Evolutionary conservation across 352 stramenopile genomes (phyloP).

Genomic region (Phytophthora pluvialis): DNA sequence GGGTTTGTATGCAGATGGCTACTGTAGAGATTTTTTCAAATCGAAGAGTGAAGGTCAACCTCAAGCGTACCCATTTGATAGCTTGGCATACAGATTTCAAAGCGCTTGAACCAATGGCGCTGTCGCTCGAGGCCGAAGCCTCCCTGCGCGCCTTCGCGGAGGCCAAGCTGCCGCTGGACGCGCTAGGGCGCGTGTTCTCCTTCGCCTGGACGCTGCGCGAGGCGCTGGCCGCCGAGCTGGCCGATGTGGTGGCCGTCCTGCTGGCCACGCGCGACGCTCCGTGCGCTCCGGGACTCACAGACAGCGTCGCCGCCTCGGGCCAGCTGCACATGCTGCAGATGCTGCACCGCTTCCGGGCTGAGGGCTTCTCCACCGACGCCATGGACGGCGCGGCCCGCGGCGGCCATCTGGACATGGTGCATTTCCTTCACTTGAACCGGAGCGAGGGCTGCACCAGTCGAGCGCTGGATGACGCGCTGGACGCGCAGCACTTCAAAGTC

Average conservation of each 20-base stretch:
- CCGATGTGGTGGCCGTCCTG: conserved; percentile 47
- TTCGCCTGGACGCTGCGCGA: conserved; percentile 50
- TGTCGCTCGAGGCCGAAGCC: background rate
- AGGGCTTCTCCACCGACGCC: conserved; percentile 42
- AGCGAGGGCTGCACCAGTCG: conserved; percentile 50
- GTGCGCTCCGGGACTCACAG: conserved; percentile 37
- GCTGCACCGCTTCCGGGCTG: conserved; percentile 40
- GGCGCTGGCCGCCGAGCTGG: conserved; percentile 34
- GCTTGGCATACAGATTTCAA: background rate
- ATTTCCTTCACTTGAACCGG: conserved; percentile 56
- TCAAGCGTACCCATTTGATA: conserved; percentile 5
- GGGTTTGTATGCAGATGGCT: conserved; percentile 10
- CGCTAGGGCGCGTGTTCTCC: conserved; percentile 48
- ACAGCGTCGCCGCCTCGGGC: conserved; percentile 41
- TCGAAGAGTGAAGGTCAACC: conserved; percentile 16
- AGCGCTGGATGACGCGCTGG: conserved; percentile 44
- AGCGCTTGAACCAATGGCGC: background rate
- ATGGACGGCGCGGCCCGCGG: conserved; percentile 51
- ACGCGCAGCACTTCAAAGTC: conserved; percentile 39
- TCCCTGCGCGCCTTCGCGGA: conserved; percentile 25
- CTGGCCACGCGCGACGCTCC: conserved; percentile 38
- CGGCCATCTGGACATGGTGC: conserved; percentile 51
- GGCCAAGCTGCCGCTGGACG: conserved; percentile 49
- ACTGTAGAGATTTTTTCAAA: conserved; percentile 11
- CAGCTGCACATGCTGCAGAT: conserved; percentile 48